Conservation (phyloP, 2,329 filamentous ascomycete species). For the Colletotrichum filicis region DNA sequence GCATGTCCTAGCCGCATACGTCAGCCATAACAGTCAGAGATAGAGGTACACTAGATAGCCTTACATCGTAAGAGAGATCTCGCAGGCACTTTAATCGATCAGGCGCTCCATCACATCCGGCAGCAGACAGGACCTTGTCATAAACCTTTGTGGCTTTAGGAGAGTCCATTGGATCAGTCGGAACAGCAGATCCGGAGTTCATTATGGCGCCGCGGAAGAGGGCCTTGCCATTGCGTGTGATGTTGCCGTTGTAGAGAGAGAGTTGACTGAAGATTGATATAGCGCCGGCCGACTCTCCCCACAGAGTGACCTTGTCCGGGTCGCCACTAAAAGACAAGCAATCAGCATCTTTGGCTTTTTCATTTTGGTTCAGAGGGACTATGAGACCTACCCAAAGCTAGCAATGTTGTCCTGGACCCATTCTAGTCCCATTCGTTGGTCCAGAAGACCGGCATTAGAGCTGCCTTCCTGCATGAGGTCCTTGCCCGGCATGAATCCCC, state of each 20-base stretch:
- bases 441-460: slow-evolving; percentile 43
- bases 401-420: slow-evolving; percentile 50
- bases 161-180: slow-evolving; percentile 63
- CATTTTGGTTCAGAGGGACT: no score
- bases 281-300: slow-evolving; percentile 68
- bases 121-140: slow-evolving; percentile 59
- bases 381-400: slow-evolving; percentile 41
- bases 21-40: slow-evolving; percentile 64
- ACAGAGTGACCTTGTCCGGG: slow-evolving; percentile 71
- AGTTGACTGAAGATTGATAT: slow-evolving; percentile 74
- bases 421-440: slow-evolving; percentile 48
- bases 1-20: slow-evolving; percentile 60
- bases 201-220: slow-evolving; percentile 75
- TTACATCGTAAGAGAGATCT: slow-evolving; percentile 63
- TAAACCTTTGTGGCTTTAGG: slow-evolving; percentile 66
- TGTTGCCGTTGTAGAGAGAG: slow-evolving; percentile 68
- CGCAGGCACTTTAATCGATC: slow-evolving; percentile 68
- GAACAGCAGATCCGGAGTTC: slow-evolving; percentile 65
- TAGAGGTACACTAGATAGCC: slow-evolving; percentile 55
- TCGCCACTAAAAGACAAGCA: slow-evolving; percentile 58
- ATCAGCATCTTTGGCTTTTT: background rate
- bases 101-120: slow-evolving; percentile 60
- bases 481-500: slow-evolving; percentile 42
- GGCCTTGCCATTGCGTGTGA: slow-evolving; percentile 60
- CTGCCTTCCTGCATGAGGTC: slow-evolving; percentile 62